phyloP scores from a whole-genome alignment of 176 grass and related monocot genomes.

The Oryza glumipatula region DNA sequence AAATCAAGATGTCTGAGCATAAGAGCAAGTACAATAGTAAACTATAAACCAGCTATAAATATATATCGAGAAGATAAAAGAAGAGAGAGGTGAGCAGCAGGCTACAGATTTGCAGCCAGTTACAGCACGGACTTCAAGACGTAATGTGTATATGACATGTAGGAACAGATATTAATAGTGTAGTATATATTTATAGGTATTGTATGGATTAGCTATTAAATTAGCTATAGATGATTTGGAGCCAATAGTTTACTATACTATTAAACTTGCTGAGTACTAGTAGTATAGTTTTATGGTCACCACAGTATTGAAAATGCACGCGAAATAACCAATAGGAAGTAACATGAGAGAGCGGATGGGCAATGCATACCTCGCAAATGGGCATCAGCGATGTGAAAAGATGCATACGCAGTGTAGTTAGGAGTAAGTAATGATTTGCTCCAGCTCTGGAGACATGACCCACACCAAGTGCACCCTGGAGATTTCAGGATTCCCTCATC shows the following conservation, averaged over 20 bases:
- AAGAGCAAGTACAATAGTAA: no score
- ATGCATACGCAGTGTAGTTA: not conserved
- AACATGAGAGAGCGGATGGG: not conserved
- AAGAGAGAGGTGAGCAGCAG: not conserved
- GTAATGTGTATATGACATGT: no score
- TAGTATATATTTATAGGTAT: no score
- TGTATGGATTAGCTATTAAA: no score
- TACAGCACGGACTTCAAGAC: no score
- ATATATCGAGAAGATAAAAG: no score
- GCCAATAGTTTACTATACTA: no score
- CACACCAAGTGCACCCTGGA: not conserved
- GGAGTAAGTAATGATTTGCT: conserved; percentile 25
- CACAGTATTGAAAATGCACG: not conserved
- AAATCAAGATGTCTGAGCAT: conserved; percentile 1
- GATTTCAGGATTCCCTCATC: conserved; percentile 20
- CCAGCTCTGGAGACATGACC: conserved; percentile 7
- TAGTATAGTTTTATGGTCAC: not conserved
- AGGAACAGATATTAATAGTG: no score
- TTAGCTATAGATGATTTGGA: no score
- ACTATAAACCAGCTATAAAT: no score
- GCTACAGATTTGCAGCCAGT: no score
- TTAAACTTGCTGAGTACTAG: not conserved
- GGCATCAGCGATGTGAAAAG: not conserved
- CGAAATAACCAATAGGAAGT: not conserved
- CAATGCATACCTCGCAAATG: not conserved